These are phyloP conservation scores for Eucalyptus marginata DNA, from an alignment of 345 rosid species.

Conservation along the genomic window DNA sequence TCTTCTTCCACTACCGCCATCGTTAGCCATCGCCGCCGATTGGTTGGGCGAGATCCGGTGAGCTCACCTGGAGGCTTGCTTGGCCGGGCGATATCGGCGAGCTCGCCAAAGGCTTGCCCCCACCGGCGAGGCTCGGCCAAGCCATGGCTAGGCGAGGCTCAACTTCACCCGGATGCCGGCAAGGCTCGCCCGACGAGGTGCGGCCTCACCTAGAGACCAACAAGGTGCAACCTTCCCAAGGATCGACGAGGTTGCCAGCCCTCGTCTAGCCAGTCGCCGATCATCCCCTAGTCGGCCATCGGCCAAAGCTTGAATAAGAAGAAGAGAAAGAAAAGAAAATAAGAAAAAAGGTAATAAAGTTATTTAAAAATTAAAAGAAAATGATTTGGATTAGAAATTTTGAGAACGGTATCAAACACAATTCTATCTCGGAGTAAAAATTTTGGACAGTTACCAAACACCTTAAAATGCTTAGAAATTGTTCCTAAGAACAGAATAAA, in stretches of 20 bases:
- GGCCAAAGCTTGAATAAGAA: no score
- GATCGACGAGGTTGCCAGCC: rapidly evolving
- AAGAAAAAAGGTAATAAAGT: no score
- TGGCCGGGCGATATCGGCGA: rapidly evolving
- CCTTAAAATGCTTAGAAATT: no score
- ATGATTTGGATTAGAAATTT: no score
- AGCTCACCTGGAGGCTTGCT: rapidly evolving
- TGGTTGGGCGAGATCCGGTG: rapidly evolving
- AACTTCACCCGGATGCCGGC: rapidly evolving
- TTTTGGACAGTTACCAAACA: rapidly evolving
- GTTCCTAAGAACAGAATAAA: rapidly evolving
- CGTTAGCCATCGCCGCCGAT: rapidly evolving
- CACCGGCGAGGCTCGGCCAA: no score
- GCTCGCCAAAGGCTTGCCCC: no score
- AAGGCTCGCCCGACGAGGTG: rapidly evolving
- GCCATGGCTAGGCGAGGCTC: no score
- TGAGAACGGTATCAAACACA: rapidly evolving
- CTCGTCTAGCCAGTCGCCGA: rapidly evolving
- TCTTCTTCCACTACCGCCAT: rapidly evolving
- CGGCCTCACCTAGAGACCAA: rapidly evolving
- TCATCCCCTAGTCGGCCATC: rapidly evolving
- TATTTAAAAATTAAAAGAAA: no score
- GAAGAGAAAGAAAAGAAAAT: no score
- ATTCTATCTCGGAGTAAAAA: rapidly evolving
- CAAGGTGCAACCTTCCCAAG: rapidly evolving